Percentiles rank a stretch among this genome's conserved stretches.
Evolutionary conservation across 371 early-diverging fungal genomes (phyloP).

Genomic region (Actinomortierella wolfii): DNA sequence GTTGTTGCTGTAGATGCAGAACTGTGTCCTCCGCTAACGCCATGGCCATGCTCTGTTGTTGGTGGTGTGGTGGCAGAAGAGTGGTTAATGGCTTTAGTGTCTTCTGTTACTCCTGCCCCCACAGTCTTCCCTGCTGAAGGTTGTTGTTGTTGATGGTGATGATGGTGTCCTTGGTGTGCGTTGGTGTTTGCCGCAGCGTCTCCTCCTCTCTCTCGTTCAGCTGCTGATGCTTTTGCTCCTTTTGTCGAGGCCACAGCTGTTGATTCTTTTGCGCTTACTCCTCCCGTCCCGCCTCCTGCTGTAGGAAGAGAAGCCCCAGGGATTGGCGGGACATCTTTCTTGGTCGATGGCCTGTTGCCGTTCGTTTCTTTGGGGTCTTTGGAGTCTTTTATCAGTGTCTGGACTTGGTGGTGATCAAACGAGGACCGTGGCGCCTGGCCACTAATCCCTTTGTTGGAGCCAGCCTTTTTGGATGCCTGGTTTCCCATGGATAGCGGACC

Average conservation of each 20-base stretch:
- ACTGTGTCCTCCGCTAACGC: slow-evolving; percentile 2
- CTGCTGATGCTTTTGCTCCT: background rate
- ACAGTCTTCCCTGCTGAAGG: slow-evolving; percentile 8
- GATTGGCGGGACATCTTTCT: background rate
- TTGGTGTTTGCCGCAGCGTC: slow-evolving; percentile 17
- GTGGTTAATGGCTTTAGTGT: too few species aligned
- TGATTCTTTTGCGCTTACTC: background rate
- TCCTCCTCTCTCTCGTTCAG: slow-evolving; percentile 13
- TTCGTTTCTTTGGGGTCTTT: background rate
- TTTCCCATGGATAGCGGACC: slow-evolving; percentile 32
- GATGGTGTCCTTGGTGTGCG: slow-evolving; percentile 16
- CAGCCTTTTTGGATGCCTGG: slow-evolving; percentile 6
- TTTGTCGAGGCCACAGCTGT: background rate
- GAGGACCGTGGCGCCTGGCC: background rate
- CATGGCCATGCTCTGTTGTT: background rate
- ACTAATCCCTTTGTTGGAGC: background rate
- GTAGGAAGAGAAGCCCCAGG: slow-evolving; percentile 4
- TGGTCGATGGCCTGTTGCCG: background rate
- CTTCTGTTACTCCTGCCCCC: background rate
- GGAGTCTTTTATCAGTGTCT: background rate
- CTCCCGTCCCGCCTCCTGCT: too few species aligned
- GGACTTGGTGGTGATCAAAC: background rate
- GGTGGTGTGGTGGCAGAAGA: too few species aligned
- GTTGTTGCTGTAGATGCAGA: background rate
- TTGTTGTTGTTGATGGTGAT: slow-evolving; percentile 11